Evolutionary conservation across 176 grass and related monocot species (phyloP).

Genomic region (Typha latifolia): DNA sequence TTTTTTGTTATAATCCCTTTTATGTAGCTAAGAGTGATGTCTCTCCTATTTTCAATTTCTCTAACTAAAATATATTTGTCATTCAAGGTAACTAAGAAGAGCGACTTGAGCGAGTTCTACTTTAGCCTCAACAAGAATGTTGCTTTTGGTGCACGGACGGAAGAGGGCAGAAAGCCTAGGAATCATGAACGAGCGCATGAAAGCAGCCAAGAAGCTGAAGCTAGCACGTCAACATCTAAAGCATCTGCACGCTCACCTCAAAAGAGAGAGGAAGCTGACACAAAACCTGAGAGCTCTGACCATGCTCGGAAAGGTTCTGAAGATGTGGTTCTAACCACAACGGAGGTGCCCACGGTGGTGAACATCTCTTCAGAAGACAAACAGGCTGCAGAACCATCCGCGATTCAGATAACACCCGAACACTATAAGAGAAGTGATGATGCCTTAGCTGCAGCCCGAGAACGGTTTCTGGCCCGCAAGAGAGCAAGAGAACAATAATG

Average conservation of each 20-base stretch:
- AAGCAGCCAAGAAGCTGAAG: slow-evolving; percentile 26
- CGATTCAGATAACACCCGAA: slow-evolving; percentile 6
- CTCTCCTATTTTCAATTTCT: not conserved
- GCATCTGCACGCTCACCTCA: slow-evolving; percentile 16
- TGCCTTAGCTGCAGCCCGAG: slow-evolving; percentile 60
- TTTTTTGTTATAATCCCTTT: not conserved
- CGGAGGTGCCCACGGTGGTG: slow-evolving; percentile 16
- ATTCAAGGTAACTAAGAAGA: slow-evolving; percentile 87
- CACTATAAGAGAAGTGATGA: slow-evolving; percentile 78
- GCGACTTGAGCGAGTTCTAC: slow-evolving; percentile 91
- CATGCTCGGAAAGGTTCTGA: slow-evolving; percentile 16
- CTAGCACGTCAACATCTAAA: slow-evolving; percentile 25
- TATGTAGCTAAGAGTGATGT: not conserved
- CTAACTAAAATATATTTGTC: slow-evolving; percentile 11
- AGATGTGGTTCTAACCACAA: slow-evolving; percentile 10
- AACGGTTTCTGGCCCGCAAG: slow-evolving; percentile 66
- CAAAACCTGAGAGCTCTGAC: slow-evolving; percentile 23
- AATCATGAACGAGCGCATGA: slow-evolving; percentile 25
- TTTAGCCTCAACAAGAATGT: slow-evolving; percentile 80
- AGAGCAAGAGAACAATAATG: slow-evolving; percentile 45
- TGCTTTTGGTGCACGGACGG: slow-evolving; percentile 53
- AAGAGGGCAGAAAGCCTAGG: slow-evolving; percentile 19
- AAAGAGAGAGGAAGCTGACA: slow-evolving; percentile 33
- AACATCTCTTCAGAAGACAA: slow-evolving; percentile 12
- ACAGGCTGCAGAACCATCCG: slow-evolving; percentile 7